Conservation (phyloP, 2,329 filamentous ascomycete species). For the Trichophyton rubrum region DNA sequence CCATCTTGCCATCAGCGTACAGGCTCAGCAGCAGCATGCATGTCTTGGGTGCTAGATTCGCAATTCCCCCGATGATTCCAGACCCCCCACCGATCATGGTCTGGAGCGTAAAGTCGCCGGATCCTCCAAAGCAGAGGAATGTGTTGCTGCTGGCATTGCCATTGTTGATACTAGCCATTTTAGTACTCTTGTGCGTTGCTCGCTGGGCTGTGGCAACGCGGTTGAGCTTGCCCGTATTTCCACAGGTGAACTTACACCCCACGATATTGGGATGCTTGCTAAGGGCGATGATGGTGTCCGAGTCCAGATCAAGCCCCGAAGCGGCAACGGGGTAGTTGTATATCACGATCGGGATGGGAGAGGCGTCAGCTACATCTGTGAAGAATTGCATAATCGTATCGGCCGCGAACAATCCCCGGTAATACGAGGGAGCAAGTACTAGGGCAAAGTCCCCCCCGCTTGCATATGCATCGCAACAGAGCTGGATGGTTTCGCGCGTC, state of each 20-base stretch:
- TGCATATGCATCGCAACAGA: conserved; percentile 52
- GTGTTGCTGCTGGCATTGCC: not conserved
- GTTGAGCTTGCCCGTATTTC: conserved; percentile 79
- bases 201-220: conserved; percentile 41
- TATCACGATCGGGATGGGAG: conserved; percentile 64
- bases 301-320: conserved; percentile 79
- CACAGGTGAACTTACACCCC: conserved; percentile 85
- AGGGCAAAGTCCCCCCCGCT: conserved; percentile 71
- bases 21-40: conserved; percentile 50
- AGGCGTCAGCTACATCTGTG: conserved; percentile 59
- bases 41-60: conserved; percentile 56
- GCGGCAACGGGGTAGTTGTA: conserved; percentile 91
- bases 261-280: conserved; percentile 71
- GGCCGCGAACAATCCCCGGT: conserved; percentile 63
- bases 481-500: conserved; percentile 65
- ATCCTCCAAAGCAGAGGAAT: conserved; percentile 61
- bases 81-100: conserved; percentile 56
- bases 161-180: not conserved
- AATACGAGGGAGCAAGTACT: conserved; percentile 71
- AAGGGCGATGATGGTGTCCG: conserved; percentile 68
- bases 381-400: conserved; percentile 62
- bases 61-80: conserved; percentile 59
- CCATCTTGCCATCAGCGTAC: conserved; percentile 46
- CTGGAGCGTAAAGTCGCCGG: conserved; percentile 62
- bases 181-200: not conserved